These are phyloP conservation scores for Sphagnum contortum DNA, from an alignment of 225 moss, liverwort and hornwort genomes.

Conservation along the genomic window DNA sequence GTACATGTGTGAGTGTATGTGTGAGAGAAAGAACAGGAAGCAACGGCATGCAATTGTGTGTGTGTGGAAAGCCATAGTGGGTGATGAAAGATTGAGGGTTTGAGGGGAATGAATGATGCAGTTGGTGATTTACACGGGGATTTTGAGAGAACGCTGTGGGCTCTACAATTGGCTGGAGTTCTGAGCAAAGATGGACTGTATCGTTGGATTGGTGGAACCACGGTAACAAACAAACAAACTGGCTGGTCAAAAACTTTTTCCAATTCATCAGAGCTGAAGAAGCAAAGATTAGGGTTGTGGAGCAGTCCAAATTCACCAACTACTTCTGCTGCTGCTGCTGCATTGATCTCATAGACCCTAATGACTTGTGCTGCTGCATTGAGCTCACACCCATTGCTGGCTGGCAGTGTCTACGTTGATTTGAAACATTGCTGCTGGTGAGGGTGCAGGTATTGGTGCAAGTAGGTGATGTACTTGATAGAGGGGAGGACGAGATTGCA, in stretches of 20 bases:
- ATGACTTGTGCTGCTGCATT: too few relatives aligned
- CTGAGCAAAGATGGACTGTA: conserved; percentile 70
- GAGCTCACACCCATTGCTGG: too few relatives aligned
- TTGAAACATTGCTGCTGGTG: neutral
- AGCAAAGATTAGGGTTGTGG: too few relatives aligned
- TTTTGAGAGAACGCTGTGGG: conserved; percentile 56
- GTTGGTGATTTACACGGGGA: conserved; percentile 98
- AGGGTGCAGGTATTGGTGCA: conserved; percentile 75
- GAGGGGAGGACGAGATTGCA: conserved; percentile 92
- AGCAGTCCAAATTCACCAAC: too few relatives aligned
- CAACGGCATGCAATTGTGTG: neutral
- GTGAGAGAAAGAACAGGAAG: neutral
- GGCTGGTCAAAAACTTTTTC: neutral
- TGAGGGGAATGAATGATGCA: conserved; percentile 12
- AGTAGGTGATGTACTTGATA: conserved; percentile 89
- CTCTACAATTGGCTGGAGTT: conserved; percentile 77
- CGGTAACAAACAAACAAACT: conserved; percentile 25
- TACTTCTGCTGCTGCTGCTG: too few relatives aligned
- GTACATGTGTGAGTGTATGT: neutral
- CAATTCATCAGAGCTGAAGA: neutral
- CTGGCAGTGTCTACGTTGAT: too few relatives aligned
- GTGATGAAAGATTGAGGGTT: neutral
- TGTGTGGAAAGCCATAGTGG: neutral
- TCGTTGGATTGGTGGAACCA: conserved; percentile 75
- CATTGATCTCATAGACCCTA: too few relatives aligned